Evolutionary conservation across 148 eudicot species (phyloP).

Genomic region (Amaranthus palmeri): DNA sequence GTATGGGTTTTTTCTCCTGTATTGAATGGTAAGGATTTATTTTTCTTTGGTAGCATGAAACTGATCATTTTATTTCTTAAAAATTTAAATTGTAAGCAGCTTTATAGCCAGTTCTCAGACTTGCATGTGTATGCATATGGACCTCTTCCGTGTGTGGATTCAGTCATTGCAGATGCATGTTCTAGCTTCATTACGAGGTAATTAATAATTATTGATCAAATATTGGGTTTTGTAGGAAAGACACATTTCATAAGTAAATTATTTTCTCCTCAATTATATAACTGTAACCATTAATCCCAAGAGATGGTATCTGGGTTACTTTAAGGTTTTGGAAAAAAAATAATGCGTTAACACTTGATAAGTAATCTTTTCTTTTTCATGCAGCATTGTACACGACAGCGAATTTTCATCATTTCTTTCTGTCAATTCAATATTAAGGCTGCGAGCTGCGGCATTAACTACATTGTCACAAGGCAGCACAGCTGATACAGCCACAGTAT

Average conservation of each 20-base stretch:
- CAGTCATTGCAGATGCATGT: conserved; percentile 59
- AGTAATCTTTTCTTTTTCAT: conserved; percentile 11
- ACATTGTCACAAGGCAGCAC: conserved; percentile 44
- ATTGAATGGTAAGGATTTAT: neutral
- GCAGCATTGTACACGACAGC: conserved; percentile 65
- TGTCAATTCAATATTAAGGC: conserved; percentile 62
- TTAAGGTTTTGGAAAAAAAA: neutral
- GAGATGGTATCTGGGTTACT: neutral
- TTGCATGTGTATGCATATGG: conserved; percentile 71
- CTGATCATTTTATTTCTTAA: neutral
- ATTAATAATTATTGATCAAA: conserved; percentile 7
- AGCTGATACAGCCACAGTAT: conserved; percentile 39
- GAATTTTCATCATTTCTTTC: conserved; percentile 78
- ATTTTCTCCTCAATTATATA: neutral
- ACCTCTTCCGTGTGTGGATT: conserved; percentile 78
- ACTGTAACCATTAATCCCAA: neutral
- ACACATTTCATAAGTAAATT: neutral
- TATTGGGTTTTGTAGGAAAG: neutral
- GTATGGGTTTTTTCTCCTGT: too few relatives aligned
- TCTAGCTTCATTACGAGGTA: conserved; percentile 51
- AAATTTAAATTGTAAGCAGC: conserved; percentile 27
- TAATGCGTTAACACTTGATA: neutral
- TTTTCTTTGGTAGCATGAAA: neutral
- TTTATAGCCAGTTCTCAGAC: conserved; percentile 41
- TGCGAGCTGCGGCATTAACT: conserved; percentile 59